phyloP scores from a whole-genome alignment of 257 asterid species.

The Solanum okadae region DNA sequence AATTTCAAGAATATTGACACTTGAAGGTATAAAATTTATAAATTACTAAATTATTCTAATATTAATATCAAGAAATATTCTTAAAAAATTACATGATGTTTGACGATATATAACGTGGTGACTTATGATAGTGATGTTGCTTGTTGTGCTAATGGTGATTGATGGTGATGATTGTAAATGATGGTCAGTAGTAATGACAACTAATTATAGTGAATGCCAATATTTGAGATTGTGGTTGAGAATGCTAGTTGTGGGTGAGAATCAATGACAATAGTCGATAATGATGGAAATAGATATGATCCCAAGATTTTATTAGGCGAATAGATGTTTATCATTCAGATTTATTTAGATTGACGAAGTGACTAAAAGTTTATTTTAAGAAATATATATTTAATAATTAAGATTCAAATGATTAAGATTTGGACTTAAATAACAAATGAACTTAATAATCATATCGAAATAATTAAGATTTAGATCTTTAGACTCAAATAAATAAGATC shows the following conservation, averaged over 20 bases:
- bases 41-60: too few species aligned
- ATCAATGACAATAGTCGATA: neutral
- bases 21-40: too few species aligned
- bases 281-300: neutral
- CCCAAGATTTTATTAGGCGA: too few species aligned
- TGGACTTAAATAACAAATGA: neutral
- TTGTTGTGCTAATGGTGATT: neutral
- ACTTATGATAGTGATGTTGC: neutral
- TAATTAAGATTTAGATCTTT: neutral
- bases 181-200: neutral
- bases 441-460: neutral
- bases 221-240: neutral
- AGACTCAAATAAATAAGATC: neutral
- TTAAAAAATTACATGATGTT: rapidly evolving
- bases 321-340: too few species aligned
- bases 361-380: too few species aligned
- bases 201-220: rapidly evolving
- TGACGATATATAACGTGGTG: neutral
- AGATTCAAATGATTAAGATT: neutral
- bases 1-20: too few species aligned
- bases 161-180: neutral
- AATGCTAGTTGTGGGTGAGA: rapidly evolving
- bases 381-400: too few species aligned
- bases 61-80: too few species aligned
- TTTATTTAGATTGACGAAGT: neutral